A percentile compares a stretch with the other conserved stretches of the same genome.
Evolutionary conservation across 192 early-diverging fungal genomes (phyloP).

Genomic region (Coemansia sp.): DNA sequence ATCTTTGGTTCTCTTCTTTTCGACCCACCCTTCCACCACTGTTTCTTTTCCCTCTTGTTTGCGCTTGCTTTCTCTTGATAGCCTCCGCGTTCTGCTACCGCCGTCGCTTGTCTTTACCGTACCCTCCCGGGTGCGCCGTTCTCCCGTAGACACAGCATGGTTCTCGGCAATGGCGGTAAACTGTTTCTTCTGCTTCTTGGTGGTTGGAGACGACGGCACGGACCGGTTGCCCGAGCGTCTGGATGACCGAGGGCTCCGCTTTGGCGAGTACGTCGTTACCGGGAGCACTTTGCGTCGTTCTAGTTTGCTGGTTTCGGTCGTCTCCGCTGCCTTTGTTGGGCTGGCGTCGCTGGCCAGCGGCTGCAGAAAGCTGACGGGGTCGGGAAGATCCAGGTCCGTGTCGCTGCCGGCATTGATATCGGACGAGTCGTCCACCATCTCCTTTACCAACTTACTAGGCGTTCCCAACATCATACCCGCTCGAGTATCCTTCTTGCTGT

Average conservation of each 20-base stretch:
- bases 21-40: neutral
- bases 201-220: neutral
- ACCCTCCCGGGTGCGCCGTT: neutral
- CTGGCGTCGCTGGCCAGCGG: neutral
- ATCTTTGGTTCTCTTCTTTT: neutral
- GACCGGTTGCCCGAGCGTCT: neutral
- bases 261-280: conserved; percentile 1
- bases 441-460: neutral
- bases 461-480: neutral
- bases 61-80: neutral
- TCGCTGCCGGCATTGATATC: conserved; percentile 13
- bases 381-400: conserved; percentile 45
- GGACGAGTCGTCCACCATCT: conserved; percentile 13
- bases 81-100: neutral
- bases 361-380: conserved; percentile 31
- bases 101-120: neutral
- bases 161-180: conserved; percentile 6
- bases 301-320: neutral
- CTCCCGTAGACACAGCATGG: neutral
- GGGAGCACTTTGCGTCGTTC: neutral
- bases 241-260: conserved; percentile 1
- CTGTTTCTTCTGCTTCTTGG: neutral
- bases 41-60: neutral
- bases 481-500: neutral
- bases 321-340: neutral